These are phyloP conservation scores for Aspergillus sp. DNA, from an alignment of 2,329 filamentous ascomycete species.

Conservation along the genomic window DNA sequence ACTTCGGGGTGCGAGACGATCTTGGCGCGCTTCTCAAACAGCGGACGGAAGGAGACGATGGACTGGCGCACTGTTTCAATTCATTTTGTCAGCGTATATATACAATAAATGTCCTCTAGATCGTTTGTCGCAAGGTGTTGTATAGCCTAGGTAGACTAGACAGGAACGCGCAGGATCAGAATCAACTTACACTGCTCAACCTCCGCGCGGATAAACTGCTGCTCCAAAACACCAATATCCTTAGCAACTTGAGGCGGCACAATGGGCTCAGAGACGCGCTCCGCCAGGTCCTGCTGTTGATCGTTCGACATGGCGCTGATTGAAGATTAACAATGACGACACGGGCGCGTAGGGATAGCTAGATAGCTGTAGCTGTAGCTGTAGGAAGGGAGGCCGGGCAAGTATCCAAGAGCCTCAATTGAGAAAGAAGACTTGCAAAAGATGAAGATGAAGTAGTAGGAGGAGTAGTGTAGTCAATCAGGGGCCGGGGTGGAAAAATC, in stretches of 20 bases:
- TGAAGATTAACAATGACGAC: not conserved
- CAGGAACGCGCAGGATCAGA: conserved; percentile 34
- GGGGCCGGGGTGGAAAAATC: not conserved
- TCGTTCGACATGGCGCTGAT: not conserved
- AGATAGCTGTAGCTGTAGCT: not conserved
- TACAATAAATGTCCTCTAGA: not conserved
- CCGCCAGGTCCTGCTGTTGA: conserved; percentile 16
- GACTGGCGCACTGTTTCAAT: conserved; percentile 66
- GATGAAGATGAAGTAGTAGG: not conserved
- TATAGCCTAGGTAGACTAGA: no score
- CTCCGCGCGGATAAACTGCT: conserved; percentile 81
- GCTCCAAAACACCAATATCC: conserved; percentile 75
- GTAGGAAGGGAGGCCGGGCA: not conserved
- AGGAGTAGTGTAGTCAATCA: not conserved
- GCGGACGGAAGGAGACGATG: conserved; percentile 63
- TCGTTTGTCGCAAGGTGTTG: not conserved
- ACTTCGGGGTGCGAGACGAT: conserved; percentile 65
- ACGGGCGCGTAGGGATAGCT: not conserved
- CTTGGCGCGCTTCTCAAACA: conserved; percentile 75
- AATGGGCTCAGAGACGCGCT: conserved; percentile 34
- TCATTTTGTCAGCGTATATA: not conserved
- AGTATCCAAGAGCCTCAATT: not conserved
- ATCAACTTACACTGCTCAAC: conserved; percentile 63
- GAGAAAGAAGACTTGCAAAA: not conserved
- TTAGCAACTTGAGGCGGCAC: conserved; percentile 48